Evolutionary conservation across 192 early-diverging fungal species (phyloP).

Genomic region (Entomortierella chlamydospora): DNA sequence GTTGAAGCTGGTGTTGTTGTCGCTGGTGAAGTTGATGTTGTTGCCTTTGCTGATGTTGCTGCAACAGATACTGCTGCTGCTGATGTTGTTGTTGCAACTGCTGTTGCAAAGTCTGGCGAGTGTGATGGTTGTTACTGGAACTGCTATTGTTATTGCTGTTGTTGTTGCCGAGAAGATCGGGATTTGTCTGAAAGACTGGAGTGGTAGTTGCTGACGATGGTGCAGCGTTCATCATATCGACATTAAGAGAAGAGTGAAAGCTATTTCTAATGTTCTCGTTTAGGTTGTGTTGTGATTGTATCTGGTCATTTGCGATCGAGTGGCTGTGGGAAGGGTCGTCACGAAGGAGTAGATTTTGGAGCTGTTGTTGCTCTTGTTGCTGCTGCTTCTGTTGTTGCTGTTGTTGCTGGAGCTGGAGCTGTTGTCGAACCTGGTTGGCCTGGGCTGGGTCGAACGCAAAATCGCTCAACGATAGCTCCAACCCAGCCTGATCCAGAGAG

Average conservation of each 20-base stretch:
- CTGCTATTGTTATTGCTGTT: background rate
- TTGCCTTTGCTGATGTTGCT: constrained; percentile 42
- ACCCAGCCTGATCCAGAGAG: constrained; percentile 33
- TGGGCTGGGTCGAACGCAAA: constrained; percentile 49
- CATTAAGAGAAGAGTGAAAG: background rate
- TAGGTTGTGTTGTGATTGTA: constrained; percentile 4
- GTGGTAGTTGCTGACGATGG: constrained; percentile 41
- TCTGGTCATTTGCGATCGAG: background rate
- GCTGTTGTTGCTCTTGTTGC: constrained; percentile 32
- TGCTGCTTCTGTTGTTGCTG: constrained; percentile 32
- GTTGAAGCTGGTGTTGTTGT: constrained; percentile 44
- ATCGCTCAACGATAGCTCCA: constrained; percentile 44
- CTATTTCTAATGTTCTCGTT: background rate
- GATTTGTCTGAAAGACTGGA: constrained; percentile 46
- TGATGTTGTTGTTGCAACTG: constrained; percentile 47
- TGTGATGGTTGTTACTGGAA: background rate
- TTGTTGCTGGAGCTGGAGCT: constrained; percentile 34
- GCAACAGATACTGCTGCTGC: constrained; percentile 24
- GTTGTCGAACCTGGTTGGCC: constrained; percentile 38
- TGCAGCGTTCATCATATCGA: constrained; percentile 14
- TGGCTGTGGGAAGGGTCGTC: constrained; percentile 14
- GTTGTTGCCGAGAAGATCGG: constrained; percentile 11
- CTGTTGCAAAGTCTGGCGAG: constrained; percentile 13
- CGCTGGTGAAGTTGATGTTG: constrained; percentile 42
- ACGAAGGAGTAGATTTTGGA: constrained; percentile 34